These are phyloP conservation scores for Podaxis mareebaensis DNA, from an alignment of 768 basidiomycete genomes.

Conservation along the genomic window DNA sequence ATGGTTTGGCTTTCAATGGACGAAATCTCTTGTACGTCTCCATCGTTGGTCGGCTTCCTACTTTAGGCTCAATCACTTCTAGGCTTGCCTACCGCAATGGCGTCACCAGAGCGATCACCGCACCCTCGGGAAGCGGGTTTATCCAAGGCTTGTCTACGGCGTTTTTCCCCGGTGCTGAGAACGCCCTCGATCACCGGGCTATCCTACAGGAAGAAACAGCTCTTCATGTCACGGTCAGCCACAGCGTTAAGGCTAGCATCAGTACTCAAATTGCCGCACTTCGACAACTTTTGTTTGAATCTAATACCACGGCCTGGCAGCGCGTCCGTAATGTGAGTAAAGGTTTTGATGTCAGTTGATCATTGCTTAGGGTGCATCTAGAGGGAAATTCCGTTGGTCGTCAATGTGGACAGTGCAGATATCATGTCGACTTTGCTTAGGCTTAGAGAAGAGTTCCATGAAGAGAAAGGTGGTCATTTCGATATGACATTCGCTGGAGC, in stretches of 20 bases:
- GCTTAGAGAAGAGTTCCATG: constrained; percentile 58
- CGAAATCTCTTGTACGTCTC: constrained; percentile 48
- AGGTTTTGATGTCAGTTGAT: background rate
- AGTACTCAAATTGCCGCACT: constrained; percentile 66
- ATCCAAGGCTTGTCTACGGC: constrained; percentile 62
- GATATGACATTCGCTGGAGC: constrained; percentile 60
- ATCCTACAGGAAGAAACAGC: constrained; percentile 67
- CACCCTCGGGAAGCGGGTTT: constrained; percentile 57
- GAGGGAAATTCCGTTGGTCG: constrained; percentile 64
- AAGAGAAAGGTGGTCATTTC: constrained; percentile 28
- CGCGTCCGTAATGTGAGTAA: constrained; percentile 31
- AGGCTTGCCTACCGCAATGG: constrained; percentile 76
- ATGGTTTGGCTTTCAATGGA: constrained; percentile 57
- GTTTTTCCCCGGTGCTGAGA: constrained; percentile 58
- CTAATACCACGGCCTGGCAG: constrained; percentile 32
- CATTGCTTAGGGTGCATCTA: constrained; percentile 27
- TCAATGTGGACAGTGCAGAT: constrained; percentile 71
- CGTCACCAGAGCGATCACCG: constrained; percentile 67
- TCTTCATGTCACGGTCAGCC: constrained; percentile 55
- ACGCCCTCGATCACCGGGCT: constrained; percentile 61
- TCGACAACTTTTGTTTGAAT: constrained; percentile 42
- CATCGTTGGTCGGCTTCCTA: background rate
- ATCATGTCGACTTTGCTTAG: constrained; percentile 68
- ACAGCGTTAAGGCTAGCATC: constrained; percentile 43
- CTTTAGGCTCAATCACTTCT: constrained; percentile 8